Conservation (phyloP, 1,284 basidiomycete genomes). For the Moniliella sp. region DNA sequence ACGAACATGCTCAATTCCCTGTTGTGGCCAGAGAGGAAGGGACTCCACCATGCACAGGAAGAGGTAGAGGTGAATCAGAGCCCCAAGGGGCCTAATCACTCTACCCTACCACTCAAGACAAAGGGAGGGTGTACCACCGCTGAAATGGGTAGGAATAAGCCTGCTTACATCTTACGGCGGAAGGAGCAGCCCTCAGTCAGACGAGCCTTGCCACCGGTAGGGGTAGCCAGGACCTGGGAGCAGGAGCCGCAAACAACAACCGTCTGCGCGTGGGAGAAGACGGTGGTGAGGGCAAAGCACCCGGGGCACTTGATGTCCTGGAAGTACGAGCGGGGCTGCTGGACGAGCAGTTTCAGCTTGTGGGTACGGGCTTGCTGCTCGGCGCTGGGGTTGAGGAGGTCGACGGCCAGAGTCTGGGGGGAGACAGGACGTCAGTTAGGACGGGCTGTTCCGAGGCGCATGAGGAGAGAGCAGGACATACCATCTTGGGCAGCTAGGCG, state of each 20-base stretch:
- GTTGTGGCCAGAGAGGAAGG: too few species aligned
- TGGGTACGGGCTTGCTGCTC: slow-evolving; percentile 51
- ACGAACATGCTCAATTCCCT: too few species aligned
- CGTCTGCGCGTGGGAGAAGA: slow-evolving; percentile 83
- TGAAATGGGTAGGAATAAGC: too few species aligned
- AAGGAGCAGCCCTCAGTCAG: slow-evolving; percentile 58
- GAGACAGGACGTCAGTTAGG: too few species aligned
- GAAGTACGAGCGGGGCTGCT: slow-evolving; percentile 40
- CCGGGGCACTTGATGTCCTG: slow-evolving; percentile 49
- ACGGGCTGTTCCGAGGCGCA: too few species aligned
- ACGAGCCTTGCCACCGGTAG: slow-evolving; percentile 92
- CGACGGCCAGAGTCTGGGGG: slow-evolving; percentile 94
- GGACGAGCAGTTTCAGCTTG: slow-evolving; percentile 98
- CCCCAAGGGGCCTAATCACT: too few species aligned
- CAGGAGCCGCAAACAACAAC: slow-evolving; percentile 81
- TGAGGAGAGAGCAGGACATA: too few species aligned
- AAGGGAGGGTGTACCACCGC: too few species aligned
- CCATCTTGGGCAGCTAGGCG: too few species aligned
- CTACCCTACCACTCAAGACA: too few species aligned
- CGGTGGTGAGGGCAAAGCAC: slow-evolving; percentile 80
- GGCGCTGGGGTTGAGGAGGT: slow-evolving; percentile 84
- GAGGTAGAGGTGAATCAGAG: too few species aligned
- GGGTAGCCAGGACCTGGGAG: slow-evolving; percentile 86
- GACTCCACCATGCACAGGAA: too few species aligned
- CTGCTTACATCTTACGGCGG: slow-evolving; percentile 8